A percentile compares a stretch with the other conserved stretches of the same genome.
phyloP scores from a whole-genome alignment of 106 monocot genomes.

The Allium sativum region DNA sequence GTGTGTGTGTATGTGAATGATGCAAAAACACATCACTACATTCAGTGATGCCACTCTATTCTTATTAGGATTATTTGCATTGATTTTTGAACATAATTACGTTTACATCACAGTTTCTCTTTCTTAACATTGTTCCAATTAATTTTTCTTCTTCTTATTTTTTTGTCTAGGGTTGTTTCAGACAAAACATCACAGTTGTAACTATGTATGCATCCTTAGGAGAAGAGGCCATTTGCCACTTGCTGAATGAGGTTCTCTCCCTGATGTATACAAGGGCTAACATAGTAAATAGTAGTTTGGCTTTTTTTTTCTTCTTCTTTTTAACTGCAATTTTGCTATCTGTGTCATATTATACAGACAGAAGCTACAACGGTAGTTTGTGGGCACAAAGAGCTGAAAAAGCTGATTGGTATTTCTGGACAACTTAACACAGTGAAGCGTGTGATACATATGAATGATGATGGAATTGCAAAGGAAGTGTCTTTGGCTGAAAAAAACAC shows the following conservation, averaged over 20 bases:
- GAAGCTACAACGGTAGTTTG: conserved; percentile 90
- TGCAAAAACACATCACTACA: no score
- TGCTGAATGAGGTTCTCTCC: conserved; percentile 74
- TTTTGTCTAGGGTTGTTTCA: conserved; percentile 71
- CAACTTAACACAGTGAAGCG: conserved; percentile 79
- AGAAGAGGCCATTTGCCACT: conserved; percentile 91
- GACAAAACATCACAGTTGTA: conserved; percentile 74
- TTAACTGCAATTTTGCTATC: no score
- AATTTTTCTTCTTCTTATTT: conserved; percentile 5
- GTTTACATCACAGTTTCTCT: not conserved
- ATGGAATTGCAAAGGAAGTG: conserved; percentile 44
- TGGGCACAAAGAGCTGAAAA: conserved; percentile 83
- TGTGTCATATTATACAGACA: conserved; percentile 40
- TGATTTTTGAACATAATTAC: not conserved
- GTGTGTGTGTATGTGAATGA: no score
- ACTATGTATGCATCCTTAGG: conserved; percentile 95
- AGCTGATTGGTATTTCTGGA: conserved; percentile 71
- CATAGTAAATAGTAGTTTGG: not conserved
- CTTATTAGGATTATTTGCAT: not conserved
- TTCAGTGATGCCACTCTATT: no score
- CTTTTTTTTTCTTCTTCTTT: no score
- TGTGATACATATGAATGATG: conserved; percentile 76
- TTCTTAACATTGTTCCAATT: not conserved
- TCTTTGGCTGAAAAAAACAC: conserved; percentile 46
- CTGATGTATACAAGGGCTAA: not conserved